Conservation (phyloP, 169 alveolate genomes). For the Plasmodium knowlesi region DNA sequence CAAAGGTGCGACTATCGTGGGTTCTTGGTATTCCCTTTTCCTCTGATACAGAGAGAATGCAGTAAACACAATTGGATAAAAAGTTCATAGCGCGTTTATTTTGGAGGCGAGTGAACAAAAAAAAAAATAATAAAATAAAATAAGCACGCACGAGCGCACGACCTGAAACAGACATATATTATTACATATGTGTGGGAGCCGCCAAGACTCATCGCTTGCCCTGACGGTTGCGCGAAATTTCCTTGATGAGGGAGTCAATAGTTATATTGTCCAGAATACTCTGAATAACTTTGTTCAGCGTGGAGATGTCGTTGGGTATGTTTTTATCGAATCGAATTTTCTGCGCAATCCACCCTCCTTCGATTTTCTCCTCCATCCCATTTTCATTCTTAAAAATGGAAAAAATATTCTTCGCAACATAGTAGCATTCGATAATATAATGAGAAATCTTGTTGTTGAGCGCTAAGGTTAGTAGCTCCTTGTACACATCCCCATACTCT, state of each 20-base stretch:
- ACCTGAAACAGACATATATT: neutral
- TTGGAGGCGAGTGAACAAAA: neutral
- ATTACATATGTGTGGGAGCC: neutral
- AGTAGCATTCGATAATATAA: conserved; percentile 50
- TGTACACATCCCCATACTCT: conserved; percentile 89
- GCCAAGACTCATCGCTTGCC: neutral
- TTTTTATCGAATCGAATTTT: conserved; percentile 89
- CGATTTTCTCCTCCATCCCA: conserved; percentile 84
- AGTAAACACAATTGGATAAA: neutral
- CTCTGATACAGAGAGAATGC: neutral
- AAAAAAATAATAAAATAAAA: too few species aligned
- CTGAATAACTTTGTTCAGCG: conserved; percentile 85
- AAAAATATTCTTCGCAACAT: conserved; percentile 46
- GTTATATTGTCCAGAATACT: conserved; percentile 89
- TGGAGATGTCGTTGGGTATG: conserved; percentile 85
- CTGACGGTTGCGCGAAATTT: conserved; percentile 40
- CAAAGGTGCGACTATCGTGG: neutral
- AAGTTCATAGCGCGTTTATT: neutral
- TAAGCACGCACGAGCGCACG: neutral
- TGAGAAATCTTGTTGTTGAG: conserved; percentile 75
- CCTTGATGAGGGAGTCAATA: conserved; percentile 83
- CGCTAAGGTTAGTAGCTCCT: conserved; percentile 83
- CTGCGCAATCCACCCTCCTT: conserved; percentile 94
- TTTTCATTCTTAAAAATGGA: conserved; percentile 83
- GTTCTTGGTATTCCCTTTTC: neutral